Evolutionary conservation across 768 basidiomycete genomes (phyloP).

Genomic region (Hydnum rufescens): DNA sequence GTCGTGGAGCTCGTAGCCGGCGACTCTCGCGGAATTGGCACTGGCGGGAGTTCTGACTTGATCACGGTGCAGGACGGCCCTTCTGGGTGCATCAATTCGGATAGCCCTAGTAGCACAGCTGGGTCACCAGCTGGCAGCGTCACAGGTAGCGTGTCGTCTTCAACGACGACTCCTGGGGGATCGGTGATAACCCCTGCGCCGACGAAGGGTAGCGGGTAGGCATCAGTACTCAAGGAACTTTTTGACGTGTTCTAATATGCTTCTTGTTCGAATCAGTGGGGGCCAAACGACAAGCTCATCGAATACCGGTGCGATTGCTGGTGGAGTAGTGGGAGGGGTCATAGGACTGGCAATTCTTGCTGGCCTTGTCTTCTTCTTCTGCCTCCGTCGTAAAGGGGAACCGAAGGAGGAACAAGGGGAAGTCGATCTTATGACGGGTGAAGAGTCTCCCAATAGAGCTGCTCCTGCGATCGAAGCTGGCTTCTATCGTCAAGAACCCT

Average conservation of each 20-base stretch:
- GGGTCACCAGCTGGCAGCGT: slow-evolving; percentile 8
- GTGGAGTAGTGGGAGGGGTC: slow-evolving; percentile 8
- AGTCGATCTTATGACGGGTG: slow-evolving; percentile 8
- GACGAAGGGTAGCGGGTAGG: background rate
- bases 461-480: background rate
- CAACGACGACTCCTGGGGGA: background rate
- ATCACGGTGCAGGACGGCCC: slow-evolving; percentile 3
- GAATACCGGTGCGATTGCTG: slow-evolving; percentile 8
- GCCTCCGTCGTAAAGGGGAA: slow-evolving; percentile 3
- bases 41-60: slow-evolving; percentile 6
- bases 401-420: background rate
- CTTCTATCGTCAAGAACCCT: background rate
- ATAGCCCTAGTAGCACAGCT: slow-evolving; percentile 6
- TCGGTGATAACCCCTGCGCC: slow-evolving; percentile 3
- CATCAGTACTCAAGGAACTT: background rate
- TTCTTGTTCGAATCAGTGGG: background rate
- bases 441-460: background rate
- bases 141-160: slow-evolving; percentile 4
- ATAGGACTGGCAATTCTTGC: background rate
- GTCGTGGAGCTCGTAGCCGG: slow-evolving; percentile 6
- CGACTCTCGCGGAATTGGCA: slow-evolving; percentile 7
- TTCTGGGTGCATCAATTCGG: slow-evolving; percentile 6
- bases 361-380: slow-evolving; percentile 6
- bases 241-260: background rate
- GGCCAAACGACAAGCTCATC: slow-evolving; percentile 3